These are phyloP conservation scores for Aspergillus bombycis DNA, from an alignment of 2,329 filamentous ascomycete species.

Conservation along the genomic window DNA sequence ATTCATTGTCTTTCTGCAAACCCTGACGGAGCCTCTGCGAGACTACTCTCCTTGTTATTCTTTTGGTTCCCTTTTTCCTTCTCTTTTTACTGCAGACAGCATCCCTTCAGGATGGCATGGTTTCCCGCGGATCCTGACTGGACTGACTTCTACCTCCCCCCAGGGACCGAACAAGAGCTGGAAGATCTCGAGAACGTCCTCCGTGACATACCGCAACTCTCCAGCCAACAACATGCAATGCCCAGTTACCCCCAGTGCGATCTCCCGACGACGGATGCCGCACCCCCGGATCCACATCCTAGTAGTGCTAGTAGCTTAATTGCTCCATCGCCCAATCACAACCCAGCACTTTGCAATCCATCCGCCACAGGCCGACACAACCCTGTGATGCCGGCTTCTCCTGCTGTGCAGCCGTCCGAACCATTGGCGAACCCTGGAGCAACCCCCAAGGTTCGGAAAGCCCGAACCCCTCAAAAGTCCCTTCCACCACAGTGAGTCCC, in stretches of 20 bases:
- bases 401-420: not conserved
- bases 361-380: not conserved
- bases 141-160: too few species aligned
- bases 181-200: not conserved
- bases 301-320: too few species aligned
- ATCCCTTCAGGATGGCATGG: too few species aligned
- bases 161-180: not conserved
- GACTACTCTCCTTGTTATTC: too few species aligned
- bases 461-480: not conserved
- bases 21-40: too few species aligned
- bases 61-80: too few species aligned
- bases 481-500: not conserved
- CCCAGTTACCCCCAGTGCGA: fast-evolving
- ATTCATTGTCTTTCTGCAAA: too few species aligned
- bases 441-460: fast-evolving
- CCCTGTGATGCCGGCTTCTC: not conserved
- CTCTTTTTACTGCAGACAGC: too few species aligned
- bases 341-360: not conserved
- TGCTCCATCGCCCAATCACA: not conserved
- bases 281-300: not conserved
- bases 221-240: not conserved
- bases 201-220: not conserved
- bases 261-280: not conserved
- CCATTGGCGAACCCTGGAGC: not conserved
- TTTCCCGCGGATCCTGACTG: too few species aligned